phyloP scores from a whole-genome alignment of 2,329 filamentous ascomycete species.

The Tympanopsis confertula region DNA sequence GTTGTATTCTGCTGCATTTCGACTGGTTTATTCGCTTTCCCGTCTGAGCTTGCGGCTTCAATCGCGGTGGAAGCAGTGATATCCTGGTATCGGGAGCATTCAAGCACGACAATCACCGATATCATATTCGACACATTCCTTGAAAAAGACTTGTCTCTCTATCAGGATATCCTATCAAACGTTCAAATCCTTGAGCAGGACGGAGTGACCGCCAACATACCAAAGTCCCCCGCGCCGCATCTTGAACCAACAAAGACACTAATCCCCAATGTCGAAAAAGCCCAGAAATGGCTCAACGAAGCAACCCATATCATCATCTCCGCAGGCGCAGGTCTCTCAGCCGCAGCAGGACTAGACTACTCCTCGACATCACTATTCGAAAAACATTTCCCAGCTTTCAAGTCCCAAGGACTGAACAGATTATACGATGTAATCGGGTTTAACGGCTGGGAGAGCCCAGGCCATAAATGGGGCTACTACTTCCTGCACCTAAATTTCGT shows the following conservation, averaged over 20 bases:
- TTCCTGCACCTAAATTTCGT: conserved; percentile 16
- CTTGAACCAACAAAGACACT: too few species aligned
- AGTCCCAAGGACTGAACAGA: conserved; percentile 12
- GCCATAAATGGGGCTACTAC: conserved; percentile 18
- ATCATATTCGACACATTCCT: conserved; percentile 19
- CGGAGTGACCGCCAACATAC: too few species aligned
- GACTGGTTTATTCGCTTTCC: conserved; percentile 21
- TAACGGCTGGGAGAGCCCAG: conserved; percentile 12
- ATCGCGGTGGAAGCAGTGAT: conserved; percentile 14
- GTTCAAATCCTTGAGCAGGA: too few species aligned
- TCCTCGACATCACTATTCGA: conserved; percentile 16
- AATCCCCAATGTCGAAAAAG: too few species aligned
- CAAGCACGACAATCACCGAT: conserved; percentile 13
- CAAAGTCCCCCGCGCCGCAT: too few species aligned
- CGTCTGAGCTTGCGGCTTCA: conserved; percentile 11
- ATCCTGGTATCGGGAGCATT: conserved; percentile 13
- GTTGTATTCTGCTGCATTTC: conserved; percentile 20
- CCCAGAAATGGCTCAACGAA: conserved; percentile 11
- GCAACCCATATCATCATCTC: conserved; percentile 14
- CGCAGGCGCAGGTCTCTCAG: conserved; percentile 19
- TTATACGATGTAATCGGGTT: conserved; percentile 21
- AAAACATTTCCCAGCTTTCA: conserved; percentile 15
- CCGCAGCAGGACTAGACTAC: conserved; percentile 18
- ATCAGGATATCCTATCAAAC: conserved; percentile 6
- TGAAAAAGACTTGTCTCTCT: conserved; percentile 9